These are phyloP conservation scores for Mrakia hoshinonis DNA, from an alignment of 768 basidiomycete species.

Conservation along the genomic window DNA sequence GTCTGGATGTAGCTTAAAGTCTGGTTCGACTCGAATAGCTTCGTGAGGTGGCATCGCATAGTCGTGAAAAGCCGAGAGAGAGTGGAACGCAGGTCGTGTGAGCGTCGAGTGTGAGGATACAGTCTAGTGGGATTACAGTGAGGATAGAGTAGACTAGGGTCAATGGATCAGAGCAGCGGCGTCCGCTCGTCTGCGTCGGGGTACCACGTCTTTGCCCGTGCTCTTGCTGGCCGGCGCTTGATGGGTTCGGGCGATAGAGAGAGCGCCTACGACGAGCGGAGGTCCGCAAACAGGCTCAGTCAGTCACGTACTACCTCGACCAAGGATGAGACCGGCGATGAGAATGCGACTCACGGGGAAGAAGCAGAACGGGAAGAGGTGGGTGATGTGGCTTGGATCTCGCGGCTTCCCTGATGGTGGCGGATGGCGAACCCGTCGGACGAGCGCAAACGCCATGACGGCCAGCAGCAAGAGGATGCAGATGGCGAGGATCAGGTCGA, in stretches of 20 bases:
- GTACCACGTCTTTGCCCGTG: constrained; percentile 10
- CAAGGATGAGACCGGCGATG: background rate
- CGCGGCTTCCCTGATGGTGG: constrained; percentile 3
- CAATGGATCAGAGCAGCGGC: constrained; percentile 15
- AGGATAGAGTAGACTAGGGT: background rate
- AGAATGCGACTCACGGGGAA: constrained; percentile 16
- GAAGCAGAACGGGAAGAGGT: constrained; percentile 30
- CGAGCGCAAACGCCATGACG: constrained; percentile 17
- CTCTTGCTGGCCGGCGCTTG: constrained; percentile 3
- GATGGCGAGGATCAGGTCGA: constrained; percentile 28
- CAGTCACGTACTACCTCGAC: background rate
- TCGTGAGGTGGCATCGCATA: no score
- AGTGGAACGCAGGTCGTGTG: background rate
- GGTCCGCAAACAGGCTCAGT: background rate
- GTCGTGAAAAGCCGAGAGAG: no score
- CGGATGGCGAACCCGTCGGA: constrained; percentile 6
- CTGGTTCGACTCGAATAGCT: no score
- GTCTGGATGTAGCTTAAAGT: no score
- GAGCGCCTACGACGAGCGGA: background rate
- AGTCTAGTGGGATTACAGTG: background rate
- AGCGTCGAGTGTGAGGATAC: background rate
- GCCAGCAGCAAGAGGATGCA: constrained; percentile 18
- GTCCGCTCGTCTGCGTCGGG: constrained; percentile 17
- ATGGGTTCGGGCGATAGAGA: constrained; percentile 4
- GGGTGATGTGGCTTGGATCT: constrained; percentile 11